phyloP scores from a whole-genome alignment of 306 rosid species.

The Malus sylvestris region DNA sequence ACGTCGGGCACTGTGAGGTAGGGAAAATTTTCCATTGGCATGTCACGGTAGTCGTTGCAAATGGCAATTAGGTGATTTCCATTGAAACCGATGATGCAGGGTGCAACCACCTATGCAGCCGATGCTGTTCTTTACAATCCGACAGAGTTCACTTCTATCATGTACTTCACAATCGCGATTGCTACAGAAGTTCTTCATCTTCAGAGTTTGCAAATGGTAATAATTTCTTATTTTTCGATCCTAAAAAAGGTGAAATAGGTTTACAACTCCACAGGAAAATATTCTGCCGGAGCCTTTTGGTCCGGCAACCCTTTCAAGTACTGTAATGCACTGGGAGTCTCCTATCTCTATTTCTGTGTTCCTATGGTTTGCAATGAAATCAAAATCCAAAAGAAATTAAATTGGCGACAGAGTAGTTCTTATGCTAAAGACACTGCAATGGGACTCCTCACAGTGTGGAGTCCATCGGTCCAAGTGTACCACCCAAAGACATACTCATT shows the following conservation, averaged over 20 bases:
- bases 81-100: no score
- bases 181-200: background rate
- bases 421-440: slow-evolving; percentile 57
- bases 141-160: background rate
- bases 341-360: slow-evolving; percentile 1
- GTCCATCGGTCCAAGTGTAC: slow-evolving; percentile 54
- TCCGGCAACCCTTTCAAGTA: background rate
- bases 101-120: no score
- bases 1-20: no score
- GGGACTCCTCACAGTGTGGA: slow-evolving; percentile 53
- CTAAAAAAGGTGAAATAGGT: background rate
- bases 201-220: background rate
- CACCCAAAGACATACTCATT: slow-evolving; percentile 58
- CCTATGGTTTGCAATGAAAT: slow-evolving; percentile 12
- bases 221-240: background rate
- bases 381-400: background rate
- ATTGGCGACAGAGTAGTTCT: background rate
- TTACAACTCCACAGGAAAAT: background rate
- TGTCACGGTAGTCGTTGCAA: no score
- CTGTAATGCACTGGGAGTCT: background rate
- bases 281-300: background rate
- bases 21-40: no score
- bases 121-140: no score
- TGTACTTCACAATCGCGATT: background rate
- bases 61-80: no score